These are phyloP conservation scores for Phlebiopsis flavidoalba DNA, from an alignment of 768 basidiomycete species.

Conservation along the genomic window DNA sequence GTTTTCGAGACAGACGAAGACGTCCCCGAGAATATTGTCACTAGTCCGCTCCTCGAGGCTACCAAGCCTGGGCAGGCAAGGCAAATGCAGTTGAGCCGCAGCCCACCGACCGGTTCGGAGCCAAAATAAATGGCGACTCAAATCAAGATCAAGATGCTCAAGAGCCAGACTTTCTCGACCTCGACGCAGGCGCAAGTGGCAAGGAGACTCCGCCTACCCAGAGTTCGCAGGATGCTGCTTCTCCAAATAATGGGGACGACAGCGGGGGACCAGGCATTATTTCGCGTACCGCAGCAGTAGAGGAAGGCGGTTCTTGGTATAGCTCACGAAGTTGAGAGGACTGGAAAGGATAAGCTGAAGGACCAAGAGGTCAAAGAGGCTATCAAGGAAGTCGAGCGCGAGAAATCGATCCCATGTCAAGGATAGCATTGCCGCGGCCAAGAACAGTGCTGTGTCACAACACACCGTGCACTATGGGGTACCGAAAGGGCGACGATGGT, in stretches of 20 bases:
- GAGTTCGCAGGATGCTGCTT: neutral
- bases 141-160: constrained; percentile 18
- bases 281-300: constrained; percentile 20
- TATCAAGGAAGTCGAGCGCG: constrained; percentile 13
- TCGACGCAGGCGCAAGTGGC: constrained; percentile 44
- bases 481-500: constrained; percentile 37
- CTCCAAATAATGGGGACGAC: neutral
- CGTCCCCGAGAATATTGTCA: constrained; percentile 89
- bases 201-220: constrained; percentile 3
- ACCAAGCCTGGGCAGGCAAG: constrained; percentile 35
- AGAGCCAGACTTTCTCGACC: constrained; percentile 84
- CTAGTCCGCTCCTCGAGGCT: constrained; percentile 81
- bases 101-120: constrained; percentile 37
- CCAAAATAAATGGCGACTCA: constrained; percentile 28
- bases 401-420: constrained; percentile 6
- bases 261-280: constrained; percentile 10
- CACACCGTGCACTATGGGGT: constrained; percentile 20
- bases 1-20: constrained; percentile 96
- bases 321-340: constrained; percentile 22
- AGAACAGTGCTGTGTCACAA: constrained; percentile 11
- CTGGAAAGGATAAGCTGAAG: constrained; percentile 21
- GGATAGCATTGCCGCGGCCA: constrained; percentile 18
- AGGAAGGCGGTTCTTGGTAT: constrained; percentile 23
- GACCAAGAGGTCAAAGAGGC: constrained; percentile 20
- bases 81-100: constrained; percentile 18